Base-by-base conservation (phyloP, 2,329 filamentous ascomycete genomes). In the Eutypa lata region DNA sequence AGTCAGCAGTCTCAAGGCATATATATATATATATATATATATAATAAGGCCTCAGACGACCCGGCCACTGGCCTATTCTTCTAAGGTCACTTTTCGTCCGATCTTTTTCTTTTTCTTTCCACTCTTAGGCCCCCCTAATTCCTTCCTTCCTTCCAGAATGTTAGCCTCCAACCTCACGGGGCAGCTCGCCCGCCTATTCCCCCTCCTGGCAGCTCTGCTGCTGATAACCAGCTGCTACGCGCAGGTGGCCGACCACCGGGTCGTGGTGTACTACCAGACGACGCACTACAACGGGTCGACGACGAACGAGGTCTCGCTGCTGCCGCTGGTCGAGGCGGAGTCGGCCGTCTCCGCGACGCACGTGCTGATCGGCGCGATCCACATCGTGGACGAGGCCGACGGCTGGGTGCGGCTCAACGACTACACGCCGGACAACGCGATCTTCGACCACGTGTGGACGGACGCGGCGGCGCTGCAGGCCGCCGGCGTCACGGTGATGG, bases 291-390 rank as follows among this genome's bases (percentile, higher is more conserved):
- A 82, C 63, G 71, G 76, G 57, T 59, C 63, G 7, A 53, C 61
- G 0, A 73, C 73, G 35, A 67, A 71, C 7, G 73, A 75, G 54
- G 76, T 84, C 57, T 82, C 80, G 3, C 71, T 82, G 54, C 73
- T 83, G 2, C 79, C 79, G 1, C 71, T 84, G 51, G 65, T 83
- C 58, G 53, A n/a, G n/a, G n/a, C 61, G 43, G 74, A 76, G 46
- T 65, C 75, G 5, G 68, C 69, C 52, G 77, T 82, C 56, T 68
- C 76, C 37, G 67, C 81, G 24, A 96, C 92, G 0, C 92, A 97
- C 72, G 78, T 96, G 54, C 92, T 96, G 61, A 73, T 97, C 47
- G 90, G 90, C 6, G 91, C 92, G 13, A 84, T 97, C 54, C 92
- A 97, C 71, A 75, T 97, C 61, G 92, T 94, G 68, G 77, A 80